Evolutionary conservation across 352 stramenopile species (phyloP).

Genomic region (Globisporangium echinulatum): DNA sequence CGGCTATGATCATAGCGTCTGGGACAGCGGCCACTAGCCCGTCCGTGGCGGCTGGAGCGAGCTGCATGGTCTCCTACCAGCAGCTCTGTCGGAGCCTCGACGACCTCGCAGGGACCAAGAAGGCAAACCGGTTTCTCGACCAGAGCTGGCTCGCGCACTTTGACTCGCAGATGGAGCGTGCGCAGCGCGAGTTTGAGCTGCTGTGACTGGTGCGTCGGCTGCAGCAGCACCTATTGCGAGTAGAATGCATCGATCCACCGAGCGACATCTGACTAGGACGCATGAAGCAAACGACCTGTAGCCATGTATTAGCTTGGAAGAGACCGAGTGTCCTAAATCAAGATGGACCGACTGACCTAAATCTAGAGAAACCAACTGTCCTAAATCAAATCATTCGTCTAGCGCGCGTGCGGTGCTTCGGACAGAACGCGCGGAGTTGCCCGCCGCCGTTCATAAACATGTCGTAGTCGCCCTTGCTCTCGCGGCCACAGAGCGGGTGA

Average conservation of each 20-base stretch:
- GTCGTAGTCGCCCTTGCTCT: constrained; percentile 73
- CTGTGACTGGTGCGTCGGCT: constrained; percentile 20
- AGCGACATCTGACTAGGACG: too few species aligned
- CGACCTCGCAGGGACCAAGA: constrained; percentile 60
- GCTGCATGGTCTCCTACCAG: constrained; percentile 27
- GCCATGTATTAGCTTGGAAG: neutral
- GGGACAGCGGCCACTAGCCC: neutral
- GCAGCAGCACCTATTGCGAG: too few species aligned
- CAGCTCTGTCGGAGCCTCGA: constrained; percentile 50
- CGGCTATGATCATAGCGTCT: too few species aligned
- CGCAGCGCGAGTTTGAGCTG: constrained; percentile 61
- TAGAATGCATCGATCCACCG: too few species aligned
- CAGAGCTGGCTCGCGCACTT: constrained; percentile 76
- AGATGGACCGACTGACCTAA: neutral
- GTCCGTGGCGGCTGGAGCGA: neutral
- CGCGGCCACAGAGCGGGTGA: constrained; percentile 78
- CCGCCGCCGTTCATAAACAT: constrained; percentile 89
- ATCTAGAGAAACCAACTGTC: neutral
- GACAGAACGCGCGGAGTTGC: constrained; percentile 75
- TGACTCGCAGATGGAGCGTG: constrained; percentile 71
- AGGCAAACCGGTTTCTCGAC: constrained; percentile 73
- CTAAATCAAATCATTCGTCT: neutral
- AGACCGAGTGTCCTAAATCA: neutral
- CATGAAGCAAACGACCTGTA: neutral
- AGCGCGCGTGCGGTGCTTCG: constrained; percentile 51